Base-by-base conservation (phyloP, 306 rosid genomes). In the Betula pendula region DNA sequence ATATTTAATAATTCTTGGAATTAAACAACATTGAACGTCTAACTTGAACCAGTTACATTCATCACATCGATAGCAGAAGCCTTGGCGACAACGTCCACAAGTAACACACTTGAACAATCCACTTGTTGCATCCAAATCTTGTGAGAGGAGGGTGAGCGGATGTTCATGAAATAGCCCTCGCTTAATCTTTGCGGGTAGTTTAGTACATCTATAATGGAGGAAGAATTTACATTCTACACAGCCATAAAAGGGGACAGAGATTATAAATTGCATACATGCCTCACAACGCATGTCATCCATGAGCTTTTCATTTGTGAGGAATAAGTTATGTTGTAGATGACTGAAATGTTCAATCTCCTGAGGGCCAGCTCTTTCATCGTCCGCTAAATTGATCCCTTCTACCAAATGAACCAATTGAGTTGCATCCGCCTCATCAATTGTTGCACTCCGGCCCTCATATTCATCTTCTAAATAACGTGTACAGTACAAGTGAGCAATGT, bases 121-220 rank as follows among this genome's bases (percentile, higher is more conserved):
- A 38, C 0, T 4, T 38, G 42, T 4, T 38, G 42, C 0, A 4
- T 5, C 0, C 7, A 0, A 0, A 0, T 5, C 42, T 0, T 38
- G 6, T 5, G 42, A 5, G 8, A 0, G 1, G 25, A 51, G 58
- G 15, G 58, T 19, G 25, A 51, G 58, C 1, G 25, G 24, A 8
- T 51, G 58, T 51, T 0, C 0, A 11, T 51, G 25, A 17, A 51
- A 8, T 6, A 19, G 8, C 8, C 22, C 24, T 6, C 4, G 58
- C 58, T 17, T 51, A 19, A 44, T 12, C 2, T 2, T 51, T 51
- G 0, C 1, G 10, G 58, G 58, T 51, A 51, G 24, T 13, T 19
- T 51, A n/a, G 10, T 0, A 16, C 58, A 51, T 51, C 0, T 51
- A 7, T 6, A 5, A n/a, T 51, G 58, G 9, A n/a, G 8, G 25